Evolutionary conservation across 108 stramenopile genomes (phyloP).

Genomic region (Cyclotella cryptica): DNA sequence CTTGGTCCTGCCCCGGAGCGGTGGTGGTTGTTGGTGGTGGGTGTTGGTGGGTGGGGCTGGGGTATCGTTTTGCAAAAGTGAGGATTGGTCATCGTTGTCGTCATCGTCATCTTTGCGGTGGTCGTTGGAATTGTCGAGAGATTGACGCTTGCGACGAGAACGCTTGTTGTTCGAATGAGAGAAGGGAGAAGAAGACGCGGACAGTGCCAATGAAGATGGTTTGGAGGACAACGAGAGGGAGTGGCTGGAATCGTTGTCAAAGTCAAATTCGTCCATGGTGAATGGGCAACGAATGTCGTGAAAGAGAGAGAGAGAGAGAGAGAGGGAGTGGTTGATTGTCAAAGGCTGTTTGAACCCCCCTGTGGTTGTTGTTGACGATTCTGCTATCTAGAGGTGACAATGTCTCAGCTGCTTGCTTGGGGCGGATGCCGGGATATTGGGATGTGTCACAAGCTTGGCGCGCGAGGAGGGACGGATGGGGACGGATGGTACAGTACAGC

Average conservation of each 20-base stretch:
- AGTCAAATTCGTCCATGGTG: constrained; percentile 22
- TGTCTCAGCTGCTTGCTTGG: no score
- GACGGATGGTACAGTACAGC: no score
- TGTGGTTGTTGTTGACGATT: no score
- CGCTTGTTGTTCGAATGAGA: background rate
- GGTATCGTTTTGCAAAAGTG: background rate
- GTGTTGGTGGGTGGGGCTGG: background rate
- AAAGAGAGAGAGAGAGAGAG: background rate
- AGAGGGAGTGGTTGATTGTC: no score
- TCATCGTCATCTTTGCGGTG: no score
- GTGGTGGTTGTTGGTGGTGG: background rate
- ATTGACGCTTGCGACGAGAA: background rate
- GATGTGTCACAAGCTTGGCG: no score
- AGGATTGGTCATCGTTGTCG: no score
- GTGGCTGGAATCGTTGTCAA: background rate
- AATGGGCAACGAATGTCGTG: no score
- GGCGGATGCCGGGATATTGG: no score
- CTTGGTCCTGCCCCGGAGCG: background rate
- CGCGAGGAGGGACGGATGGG: no score
- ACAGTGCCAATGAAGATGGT: background rate
- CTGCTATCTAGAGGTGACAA: no score
- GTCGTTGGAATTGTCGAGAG: background rate
- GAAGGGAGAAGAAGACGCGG: background rate
- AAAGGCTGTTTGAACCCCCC: no score
- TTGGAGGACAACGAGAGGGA: background rate